Evolutionary conservation across 371 early-diverging fungal species (phyloP), one percentile per base, ranked within the genome.

Genomic region (Saksenaea oblongispora): DNA sequence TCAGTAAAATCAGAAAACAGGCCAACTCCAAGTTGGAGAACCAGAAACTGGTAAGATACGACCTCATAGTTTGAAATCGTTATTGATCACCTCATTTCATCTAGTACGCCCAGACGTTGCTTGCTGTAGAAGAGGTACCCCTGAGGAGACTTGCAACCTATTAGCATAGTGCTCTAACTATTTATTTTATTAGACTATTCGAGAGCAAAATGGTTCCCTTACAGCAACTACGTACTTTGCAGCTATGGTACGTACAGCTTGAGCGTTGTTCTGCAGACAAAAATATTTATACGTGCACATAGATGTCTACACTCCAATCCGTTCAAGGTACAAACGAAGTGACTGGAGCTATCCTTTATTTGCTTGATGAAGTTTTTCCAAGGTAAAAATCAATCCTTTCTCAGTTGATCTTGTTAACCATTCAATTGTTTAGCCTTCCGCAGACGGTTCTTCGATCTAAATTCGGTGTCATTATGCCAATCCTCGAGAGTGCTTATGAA

Each of bases 191-290:
- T 78, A 87, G 80, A 92, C 94, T 26, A 87, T 97, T 60, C 73
- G 72, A 37, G 94, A 94, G 69, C 90, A 93, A 69, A 75, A 81
- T 58, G 88, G 84, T 27, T 62, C 76, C 28, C 75, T 85, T 27
- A 82, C 78, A 17, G 90, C 97, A 3, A 82, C 92, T 24, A 90
- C 95, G 24, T 97, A 96, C 75, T 96, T 95, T 83, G 94, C 91
- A 34, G 91, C 93, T 17, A 80, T 96, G 75, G 89, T 94, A 82
- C 80, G 73, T 51, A 0, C 22, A 18, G 17, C 1, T 35, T 11
- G 15, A 1, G n/a, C n/a, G n/a, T 24, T 22, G 11, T 31, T 24
- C 8, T 24, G 26, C 14, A 24, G 26, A 54, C 15, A 31, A 10
- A 75, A 26, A 51, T 13, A 27, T 44, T 36, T 18, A 17, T 34